Base-by-base conservation (phyloP, 2,329 filamentous ascomycete genomes). In the Trichoderma cornu-damae region DNA sequence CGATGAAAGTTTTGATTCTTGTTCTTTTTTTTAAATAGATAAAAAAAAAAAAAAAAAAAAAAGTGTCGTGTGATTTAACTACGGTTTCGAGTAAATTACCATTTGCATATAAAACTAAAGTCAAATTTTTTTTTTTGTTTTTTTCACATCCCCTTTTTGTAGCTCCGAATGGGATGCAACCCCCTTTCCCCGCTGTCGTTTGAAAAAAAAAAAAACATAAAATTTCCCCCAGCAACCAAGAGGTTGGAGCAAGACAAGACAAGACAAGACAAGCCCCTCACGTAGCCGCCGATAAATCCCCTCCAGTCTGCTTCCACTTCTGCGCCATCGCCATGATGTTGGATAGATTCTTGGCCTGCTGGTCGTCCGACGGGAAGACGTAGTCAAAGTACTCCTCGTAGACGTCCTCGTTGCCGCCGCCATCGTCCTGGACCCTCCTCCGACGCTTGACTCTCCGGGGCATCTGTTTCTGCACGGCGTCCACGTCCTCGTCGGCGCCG, bases 341-440 rank as follows among this genome's bases (percentile, higher is more conserved):
- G 51, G 89, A 89, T 72, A 96, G 76, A 66, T 89, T 92, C 64
- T 88, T 88, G 57, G 88, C 87, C 69, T 90, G 87, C 75, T 90
- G 84, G 71, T 96, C 92, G 75, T 97, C 94, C 4, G 90, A 91
- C 1, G 94, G 94, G 83, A 99, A 99, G 32, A 99, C 84, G 67
- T 96, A 97, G 72, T 97, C 94, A 75, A 94, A 84, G 72, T 96
- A 97, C 76, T 99, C 94, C 79, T 99, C 70, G 77, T 90, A 96
- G 35, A 84, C 86, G 70, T 60, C 59, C 37, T 48, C 58, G 38
- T 26, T 37, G 38, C 34, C 40, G 47, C 40, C 53, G 42, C 34
- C 38, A 11, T 55, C 57, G 73, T 96, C 93, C 69, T 96, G 92
- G 71, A 96, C 74, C 81, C 86, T 90, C 72, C 94, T 87, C 68